These are phyloP conservation scores for Canariomyces notabilis DNA, from an alignment of 2,329 filamentous ascomycete genomes.

Conservation along the genomic window DNA sequence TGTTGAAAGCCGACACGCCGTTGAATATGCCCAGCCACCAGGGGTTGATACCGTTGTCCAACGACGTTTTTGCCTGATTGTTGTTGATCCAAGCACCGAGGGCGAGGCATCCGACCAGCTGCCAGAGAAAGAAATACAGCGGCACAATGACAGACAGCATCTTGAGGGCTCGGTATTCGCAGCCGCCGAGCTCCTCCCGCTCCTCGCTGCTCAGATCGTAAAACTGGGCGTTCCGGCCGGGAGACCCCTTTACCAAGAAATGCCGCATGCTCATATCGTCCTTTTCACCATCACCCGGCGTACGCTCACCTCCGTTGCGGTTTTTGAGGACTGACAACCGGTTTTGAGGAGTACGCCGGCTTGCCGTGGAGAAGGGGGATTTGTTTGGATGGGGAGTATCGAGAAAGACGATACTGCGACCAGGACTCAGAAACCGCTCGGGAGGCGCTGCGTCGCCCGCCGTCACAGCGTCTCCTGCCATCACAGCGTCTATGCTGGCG, in stretches of 20 bases:
- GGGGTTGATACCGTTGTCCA: conserved; percentile 54
- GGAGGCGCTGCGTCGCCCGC: neutral
- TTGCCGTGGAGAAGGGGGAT: conserved; percentile 9
- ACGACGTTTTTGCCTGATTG: conserved; percentile 44
- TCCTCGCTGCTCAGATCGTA: conserved; percentile 48
- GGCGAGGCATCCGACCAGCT: conserved; percentile 53
- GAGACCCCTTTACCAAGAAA: conserved; percentile 35
- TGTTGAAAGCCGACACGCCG: conserved; percentile 64
- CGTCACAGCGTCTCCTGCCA: neutral
- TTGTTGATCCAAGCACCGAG: conserved; percentile 55
- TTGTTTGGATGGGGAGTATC: conserved; percentile 11
- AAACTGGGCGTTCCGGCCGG: conserved; percentile 51
- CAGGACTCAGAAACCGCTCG: neutral
- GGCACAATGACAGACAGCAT: conserved; percentile 56
- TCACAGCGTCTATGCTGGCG: neutral
- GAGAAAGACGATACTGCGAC: conserved; percentile 23
- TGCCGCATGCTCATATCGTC: conserved; percentile 24
- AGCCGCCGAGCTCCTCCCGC: conserved; percentile 54
- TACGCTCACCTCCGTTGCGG: neutral
- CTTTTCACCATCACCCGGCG: conserved; percentile 7
- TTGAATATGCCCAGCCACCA: conserved; percentile 68
- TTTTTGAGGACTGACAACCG: conserved; percentile 10
- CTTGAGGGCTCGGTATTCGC: conserved; percentile 58
- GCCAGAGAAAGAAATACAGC: conserved; percentile 55
- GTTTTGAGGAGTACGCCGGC: neutral